Evolutionary conservation across 371 early-diverging fungal species (phyloP).

Genomic region (Mycotypha africana): DNA sequence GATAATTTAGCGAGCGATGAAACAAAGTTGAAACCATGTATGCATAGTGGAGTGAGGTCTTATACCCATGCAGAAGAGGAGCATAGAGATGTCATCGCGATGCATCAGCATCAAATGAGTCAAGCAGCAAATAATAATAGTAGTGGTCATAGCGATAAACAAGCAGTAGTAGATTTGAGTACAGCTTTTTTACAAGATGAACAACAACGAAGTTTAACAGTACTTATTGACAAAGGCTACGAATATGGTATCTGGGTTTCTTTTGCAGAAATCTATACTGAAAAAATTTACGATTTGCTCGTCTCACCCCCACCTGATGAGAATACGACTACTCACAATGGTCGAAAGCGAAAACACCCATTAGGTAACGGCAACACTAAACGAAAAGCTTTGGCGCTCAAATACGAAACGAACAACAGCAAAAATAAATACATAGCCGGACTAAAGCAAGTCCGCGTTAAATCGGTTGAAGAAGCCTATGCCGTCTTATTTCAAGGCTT

Average conservation of each 20-base stretch:
- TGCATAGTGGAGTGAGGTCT: constrained; percentile 37
- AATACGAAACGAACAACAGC: constrained; percentile 49
- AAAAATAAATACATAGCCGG: constrained; percentile 56
- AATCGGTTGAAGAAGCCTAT: constrained; percentile 55
- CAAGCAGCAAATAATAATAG: too few species aligned
- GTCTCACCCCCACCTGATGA: constrained; percentile 27
- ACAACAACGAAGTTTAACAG: constrained; percentile 1
- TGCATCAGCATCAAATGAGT: not conserved
- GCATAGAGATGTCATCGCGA: constrained; percentile 18
- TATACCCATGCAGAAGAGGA: constrained; percentile 30
- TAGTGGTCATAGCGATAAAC: not conserved
- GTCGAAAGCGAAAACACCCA: too few species aligned
- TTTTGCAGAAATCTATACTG: constrained; percentile 81
- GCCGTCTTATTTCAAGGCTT: constrained; percentile 57
- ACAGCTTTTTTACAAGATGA: not conserved
- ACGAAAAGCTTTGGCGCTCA: constrained; percentile 49
- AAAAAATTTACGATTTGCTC: constrained; percentile 75
- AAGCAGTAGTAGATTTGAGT: not conserved
- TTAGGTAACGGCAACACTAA: not conserved
- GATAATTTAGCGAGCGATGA: constrained; percentile 17
- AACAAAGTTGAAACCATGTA: constrained; percentile 30
- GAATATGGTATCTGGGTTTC: constrained; percentile 71
- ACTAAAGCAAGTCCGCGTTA: constrained; percentile 55
- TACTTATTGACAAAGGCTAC: constrained; percentile 42
- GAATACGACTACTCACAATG: too few species aligned